Percentiles rank a stretch among this genome's conserved stretches.
phyloP scores from a whole-genome alignment of 1,139 yeast genomes.

The Suhomyces chickasaworum region DNA sequence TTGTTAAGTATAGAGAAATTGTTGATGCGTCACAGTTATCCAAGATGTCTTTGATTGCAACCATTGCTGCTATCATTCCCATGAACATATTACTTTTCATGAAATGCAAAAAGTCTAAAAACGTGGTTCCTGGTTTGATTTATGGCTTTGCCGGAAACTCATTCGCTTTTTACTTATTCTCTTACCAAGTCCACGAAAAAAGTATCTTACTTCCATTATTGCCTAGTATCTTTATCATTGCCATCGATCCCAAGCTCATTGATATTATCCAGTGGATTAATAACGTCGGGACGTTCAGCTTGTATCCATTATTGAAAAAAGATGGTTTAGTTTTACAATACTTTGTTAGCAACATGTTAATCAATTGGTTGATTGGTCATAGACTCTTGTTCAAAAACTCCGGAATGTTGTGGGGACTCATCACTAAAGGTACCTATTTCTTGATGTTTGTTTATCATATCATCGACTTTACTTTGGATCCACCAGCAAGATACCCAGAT shows the following conservation, averaged over 20 bases:
- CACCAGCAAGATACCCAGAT: conserved; percentile 75
- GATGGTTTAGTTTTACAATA: conserved; percentile 80
- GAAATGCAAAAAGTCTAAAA: conserved; percentile 24
- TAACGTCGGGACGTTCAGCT: conserved; percentile 79
- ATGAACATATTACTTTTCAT: conserved; percentile 23
- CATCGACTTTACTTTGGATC: conserved; percentile 50
- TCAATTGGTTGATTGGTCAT: conserved; percentile 84
- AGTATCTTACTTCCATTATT: conserved; percentile 80
- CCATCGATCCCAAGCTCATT: conserved; percentile 58
- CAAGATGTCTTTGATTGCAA: conserved; percentile 59
- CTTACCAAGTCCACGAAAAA: conserved; percentile 96
- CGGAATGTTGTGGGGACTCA: conserved; percentile 54
- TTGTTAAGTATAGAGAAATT: conserved; percentile 65
- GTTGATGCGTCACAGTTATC: conserved; percentile 65
- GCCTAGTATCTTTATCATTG: conserved; percentile 72
- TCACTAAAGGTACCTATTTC: conserved; percentile 61
- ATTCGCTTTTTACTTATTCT: conserved; percentile 84
- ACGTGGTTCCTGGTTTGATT: conserved; percentile 27
- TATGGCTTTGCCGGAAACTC: conserved; percentile 86
- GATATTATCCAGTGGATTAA: conserved; percentile 85
- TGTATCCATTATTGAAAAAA: conserved; percentile 82
- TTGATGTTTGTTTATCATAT: conserved; percentile 55
- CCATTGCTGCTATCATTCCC: conserved; percentile 70
- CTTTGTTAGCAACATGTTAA: conserved; percentile 56
- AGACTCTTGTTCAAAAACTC: conserved; percentile 29